phyloP scores from a whole-genome alignment of 495 filamentous ascomycete genomes.

The Daldinia bambusicola region DNA sequence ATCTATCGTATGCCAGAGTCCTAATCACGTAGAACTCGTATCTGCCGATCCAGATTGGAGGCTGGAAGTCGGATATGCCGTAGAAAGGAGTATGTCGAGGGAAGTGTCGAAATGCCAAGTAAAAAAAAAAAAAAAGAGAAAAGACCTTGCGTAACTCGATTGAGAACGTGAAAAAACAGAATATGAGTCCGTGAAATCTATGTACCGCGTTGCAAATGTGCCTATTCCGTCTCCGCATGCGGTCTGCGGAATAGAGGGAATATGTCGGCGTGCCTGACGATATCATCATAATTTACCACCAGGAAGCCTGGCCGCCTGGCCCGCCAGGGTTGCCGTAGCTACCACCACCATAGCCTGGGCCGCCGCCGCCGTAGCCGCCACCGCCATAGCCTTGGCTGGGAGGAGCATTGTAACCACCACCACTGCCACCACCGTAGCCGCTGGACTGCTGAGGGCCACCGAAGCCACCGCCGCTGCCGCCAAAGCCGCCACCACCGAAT shows the following conservation, averaged over 20 bases:
- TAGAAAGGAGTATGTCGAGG: conserved; percentile 54
- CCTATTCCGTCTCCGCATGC: conserved; percentile 25
- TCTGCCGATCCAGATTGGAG: conserved; percentile 48
- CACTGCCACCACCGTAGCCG: conserved; percentile 59
- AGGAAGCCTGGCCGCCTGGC: conserved; percentile 82
- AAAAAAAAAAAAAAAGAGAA: conserved; percentile 34
- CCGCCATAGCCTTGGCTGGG: conserved; percentile 55
- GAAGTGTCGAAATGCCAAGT: conserved; percentile 48
- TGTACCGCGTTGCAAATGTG: conserved; percentile 41
- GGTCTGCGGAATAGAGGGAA: conserved; percentile 28
- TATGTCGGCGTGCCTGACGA: conserved; percentile 20
- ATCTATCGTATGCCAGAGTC: conserved; percentile 75
- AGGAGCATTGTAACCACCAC: conserved; percentile 62
- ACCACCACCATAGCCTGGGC: conserved; percentile 54
- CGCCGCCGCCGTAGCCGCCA: conserved; percentile 60
- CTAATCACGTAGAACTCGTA: conserved; percentile 53
- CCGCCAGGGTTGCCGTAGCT: conserved; percentile 88
- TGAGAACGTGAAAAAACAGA: conserved; percentile 37
- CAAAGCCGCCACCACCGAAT: conserved; percentile 67
- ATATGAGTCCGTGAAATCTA: conserved; percentile 44
- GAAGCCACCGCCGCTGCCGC: conserved; percentile 56
- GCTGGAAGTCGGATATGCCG: conserved; percentile 53
- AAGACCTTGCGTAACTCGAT: conserved; percentile 43
- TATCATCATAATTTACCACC: conserved; percentile 80
- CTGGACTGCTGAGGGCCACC: conserved; percentile 38